These are phyloP conservation scores for Alternaria sp. DNA, from an alignment of 2,329 filamentous ascomycete genomes.

Conservation along the genomic window DNA sequence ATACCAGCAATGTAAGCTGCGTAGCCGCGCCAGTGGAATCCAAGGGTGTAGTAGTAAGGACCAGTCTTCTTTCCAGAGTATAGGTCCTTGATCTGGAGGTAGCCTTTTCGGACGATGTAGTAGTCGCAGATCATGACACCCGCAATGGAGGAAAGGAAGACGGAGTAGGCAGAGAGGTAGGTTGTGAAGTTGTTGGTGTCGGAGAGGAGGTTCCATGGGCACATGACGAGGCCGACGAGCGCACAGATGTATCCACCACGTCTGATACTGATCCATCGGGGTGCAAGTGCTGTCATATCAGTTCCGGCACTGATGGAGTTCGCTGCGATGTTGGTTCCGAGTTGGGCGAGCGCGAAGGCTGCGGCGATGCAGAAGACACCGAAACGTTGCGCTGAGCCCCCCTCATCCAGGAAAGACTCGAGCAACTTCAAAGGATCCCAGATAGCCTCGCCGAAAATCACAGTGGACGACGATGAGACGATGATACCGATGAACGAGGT, in stretches of 20 bases:
- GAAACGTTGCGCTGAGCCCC: constrained; percentile 50
- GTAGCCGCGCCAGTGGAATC: constrained; percentile 85
- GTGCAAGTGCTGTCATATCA: constrained; percentile 80
- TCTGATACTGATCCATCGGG: constrained; percentile 82
- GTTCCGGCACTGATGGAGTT: constrained; percentile 86
- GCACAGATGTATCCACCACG: constrained; percentile 89
- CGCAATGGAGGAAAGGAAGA: constrained; percentile 91
- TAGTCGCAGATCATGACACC: constrained; percentile 92
- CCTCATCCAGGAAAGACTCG: constrained; percentile 51
- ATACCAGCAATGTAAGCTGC: constrained; percentile 83
- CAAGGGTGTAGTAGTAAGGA: constrained; percentile 76
- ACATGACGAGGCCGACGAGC: constrained; percentile 79
- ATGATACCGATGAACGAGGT: constrained; percentile 79
- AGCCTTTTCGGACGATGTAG: constrained; percentile 83
- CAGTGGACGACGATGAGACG: constrained; percentile 55
- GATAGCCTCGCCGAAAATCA: constrained; percentile 51
- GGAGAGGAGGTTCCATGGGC: constrained; percentile 80
- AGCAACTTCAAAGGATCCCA: constrained; percentile 54
- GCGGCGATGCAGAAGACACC: constrained; percentile 63
- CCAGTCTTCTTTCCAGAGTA: constrained; percentile 73
- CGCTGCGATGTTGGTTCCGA: constrained; percentile 86
- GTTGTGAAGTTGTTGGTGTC: constrained; percentile 84
- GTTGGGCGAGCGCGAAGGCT: constrained; percentile 70
- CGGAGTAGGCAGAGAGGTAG: constrained; percentile 88
- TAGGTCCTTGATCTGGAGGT: constrained; percentile 77